Conservation (phyloP, 495 filamentous ascomycete species). For the Penicillium robsamsonii region DNA sequence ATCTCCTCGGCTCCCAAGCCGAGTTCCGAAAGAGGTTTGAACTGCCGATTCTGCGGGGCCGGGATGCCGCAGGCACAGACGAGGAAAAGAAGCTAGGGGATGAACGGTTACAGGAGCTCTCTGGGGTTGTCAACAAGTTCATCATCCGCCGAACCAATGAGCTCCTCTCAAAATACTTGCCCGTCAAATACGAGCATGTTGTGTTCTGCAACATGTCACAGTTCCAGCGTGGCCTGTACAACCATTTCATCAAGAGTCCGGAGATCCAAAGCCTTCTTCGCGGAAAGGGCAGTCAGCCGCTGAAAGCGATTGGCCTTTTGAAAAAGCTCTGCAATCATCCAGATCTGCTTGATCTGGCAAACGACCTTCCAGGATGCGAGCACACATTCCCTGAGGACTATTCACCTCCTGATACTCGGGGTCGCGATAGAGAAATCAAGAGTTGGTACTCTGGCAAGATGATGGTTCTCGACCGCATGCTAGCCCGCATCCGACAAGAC, state of each 20-base stretch:
- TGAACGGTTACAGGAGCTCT: conserved; percentile 76
- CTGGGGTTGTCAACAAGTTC: conserved; percentile 90
- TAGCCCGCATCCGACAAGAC: conserved; percentile 90
- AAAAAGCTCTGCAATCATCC: conserved; percentile 99
- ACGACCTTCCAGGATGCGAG: conserved; percentile 87
- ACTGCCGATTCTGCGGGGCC: conserved; percentile 85
- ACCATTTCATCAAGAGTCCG: conserved; percentile 93
- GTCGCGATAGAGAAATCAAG: conserved; percentile 88
- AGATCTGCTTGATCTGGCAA: conserved; percentile 80
- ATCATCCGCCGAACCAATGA: conserved; percentile 99
- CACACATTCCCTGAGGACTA: conserved; percentile 82
- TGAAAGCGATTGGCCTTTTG: conserved; percentile 93
- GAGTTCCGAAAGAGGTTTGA: conserved; percentile 97
- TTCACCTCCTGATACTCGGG: conserved; percentile 79
- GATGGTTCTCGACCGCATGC: conserved; percentile 97
- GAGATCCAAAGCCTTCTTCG: conserved; percentile 89
- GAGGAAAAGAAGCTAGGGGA: conserved; percentile 80
- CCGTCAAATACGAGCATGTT: conserved; percentile 98
- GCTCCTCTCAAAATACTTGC: conserved; percentile 95
- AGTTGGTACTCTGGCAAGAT: conserved; percentile 98
- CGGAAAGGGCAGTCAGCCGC: conserved; percentile 92
- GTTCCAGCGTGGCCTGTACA: conserved; percentile 92
- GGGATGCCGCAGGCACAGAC: conserved; percentile 87
- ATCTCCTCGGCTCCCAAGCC: conserved; percentile 78
- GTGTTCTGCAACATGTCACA: conserved; percentile 97